A percentile compares a stretch with the other conserved stretches of the same genome.
phyloP scores from a whole-genome alignment of 371 early-diverging fungal species.

The Blastocladiella emersonii region DNA sequence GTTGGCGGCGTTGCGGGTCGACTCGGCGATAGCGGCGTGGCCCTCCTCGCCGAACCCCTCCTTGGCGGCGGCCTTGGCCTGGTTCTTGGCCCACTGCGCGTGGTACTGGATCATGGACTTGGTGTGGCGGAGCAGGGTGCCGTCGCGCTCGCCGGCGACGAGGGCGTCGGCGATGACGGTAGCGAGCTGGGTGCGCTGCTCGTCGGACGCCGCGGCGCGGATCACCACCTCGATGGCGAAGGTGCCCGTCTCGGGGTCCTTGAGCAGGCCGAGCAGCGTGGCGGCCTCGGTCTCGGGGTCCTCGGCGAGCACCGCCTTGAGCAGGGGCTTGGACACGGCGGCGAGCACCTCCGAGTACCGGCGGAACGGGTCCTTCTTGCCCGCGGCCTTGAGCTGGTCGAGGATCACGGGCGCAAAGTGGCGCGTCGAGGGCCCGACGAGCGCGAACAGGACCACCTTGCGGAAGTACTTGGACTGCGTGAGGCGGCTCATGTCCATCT shows the following conservation, averaged over 20 bases:
- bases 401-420: neutral
- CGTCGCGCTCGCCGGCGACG: neutral
- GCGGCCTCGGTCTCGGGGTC: too few species aligned
- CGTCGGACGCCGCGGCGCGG: neutral
- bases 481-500: conserved; percentile 9
- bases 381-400: neutral
- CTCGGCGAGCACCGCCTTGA: neutral
- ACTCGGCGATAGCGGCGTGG: neutral
- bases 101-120: neutral
- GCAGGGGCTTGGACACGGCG: neutral
- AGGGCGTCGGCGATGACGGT: neutral
- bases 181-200: neutral
- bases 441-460: neutral
- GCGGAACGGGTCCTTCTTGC: neutral
- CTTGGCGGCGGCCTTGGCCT: neutral
- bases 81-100: neutral
- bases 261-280: neutral
- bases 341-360: neutral
- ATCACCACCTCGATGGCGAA: neutral
- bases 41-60: neutral
- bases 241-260: neutral
- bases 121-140: neutral
- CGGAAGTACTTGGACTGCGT: neutral
- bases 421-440: neutral
- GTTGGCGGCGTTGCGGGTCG: neutral